Base-by-base conservation (phyloP, 108 stramenopile genomes). In the Skeletonema grethae region DNA sequence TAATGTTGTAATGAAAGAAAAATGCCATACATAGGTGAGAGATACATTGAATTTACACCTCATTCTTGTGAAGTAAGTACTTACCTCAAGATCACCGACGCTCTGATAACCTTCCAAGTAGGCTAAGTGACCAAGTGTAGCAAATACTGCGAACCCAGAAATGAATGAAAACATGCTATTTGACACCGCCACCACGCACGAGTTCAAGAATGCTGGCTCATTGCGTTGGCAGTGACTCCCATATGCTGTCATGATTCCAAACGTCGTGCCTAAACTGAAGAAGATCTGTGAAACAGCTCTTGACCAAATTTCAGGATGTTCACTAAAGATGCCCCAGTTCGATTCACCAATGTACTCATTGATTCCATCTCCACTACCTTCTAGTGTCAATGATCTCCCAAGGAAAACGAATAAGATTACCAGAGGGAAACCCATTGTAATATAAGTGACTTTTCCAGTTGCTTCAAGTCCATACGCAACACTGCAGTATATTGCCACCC, bases 81-180 rank as follows among this genome's bases (percentile, higher is more conserved):
- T 38, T 38, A 38, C 36, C 36, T 38, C 36, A 38, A 38, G 36
- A 38, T 38, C 36, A 2, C 10, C 32, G 6, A 79, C 61, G 12
- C 67, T 35, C 8, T 76, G 65, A 7, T 68, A 61, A 0, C 41
- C 67, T 55, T 81, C 75, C 7, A 30, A 35, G 48, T 61, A 75
- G 30, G 86, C 80, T 36, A 88, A 43, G 64, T 88, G 77, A 9
- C 87, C 90, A 8, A 87, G 59, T n/a, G 74, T 75, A 43, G 79
- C 83, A 70, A 90, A 90, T 22, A 90, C 87, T 9, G 87, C 89
- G 73, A 90, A 86, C 10, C 89, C 89, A 39, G 82, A 28, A 53
- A 90, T 71, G 62, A 90, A 83, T 30, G 70, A 72, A 60, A 86
- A 90, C 50, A 82, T 31, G 24, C 67, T 80, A 69, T 90, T 86